Base-by-base conservation (phyloP, 352 stramenopile genomes). In the Lagenidium giganteum region DNA sequence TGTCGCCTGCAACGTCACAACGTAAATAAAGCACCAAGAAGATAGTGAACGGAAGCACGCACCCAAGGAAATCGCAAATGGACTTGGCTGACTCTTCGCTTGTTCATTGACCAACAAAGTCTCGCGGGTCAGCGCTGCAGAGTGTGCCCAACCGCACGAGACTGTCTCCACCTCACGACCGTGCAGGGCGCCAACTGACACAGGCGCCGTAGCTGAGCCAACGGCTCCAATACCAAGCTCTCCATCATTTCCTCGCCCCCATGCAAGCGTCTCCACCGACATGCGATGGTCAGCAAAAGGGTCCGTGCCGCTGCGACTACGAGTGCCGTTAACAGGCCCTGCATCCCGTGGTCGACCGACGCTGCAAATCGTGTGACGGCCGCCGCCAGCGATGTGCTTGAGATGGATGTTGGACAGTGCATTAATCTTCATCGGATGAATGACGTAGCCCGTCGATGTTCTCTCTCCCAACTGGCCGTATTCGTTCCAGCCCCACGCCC, bases 401-500 rank as follows among this genome's bases (percentile, higher is more conserved):
- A 68, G 27, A 14, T 59, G 34, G 18, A 68, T 39, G 33, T 55
- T 46, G 8, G 44, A 56, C 1, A 57, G 28, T 1, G 41, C 28
- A 2, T 28, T 34, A n/a, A 64, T 56, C 39, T 55, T 59, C 26
- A 46, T 26, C 8, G 49, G 54, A 25, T 60, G 51, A 11, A 65
- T 29, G 14, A 60, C 49, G 4, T 16, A 53, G 27, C 23, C 49
- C 6, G 46, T 2, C 2, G 38, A 20, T 13, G 44, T 47, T 9
- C 21, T 3, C 7, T 58, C 47, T 16, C 64, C 64, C 3, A 70
- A 51, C 38, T 75, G 64, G 27, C 53, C 53, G 35, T 69, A 53
- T 25, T 67, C 54, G 28, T 75, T 75, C 64, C 64, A 75, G 25
- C 60, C 64, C 50, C 57, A 75, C n/a, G 45, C 56, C 46, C 56